phyloP scores from a whole-genome alignment of 1,139 yeast genomes.

The Blastobotrys proliferans region DNA sequence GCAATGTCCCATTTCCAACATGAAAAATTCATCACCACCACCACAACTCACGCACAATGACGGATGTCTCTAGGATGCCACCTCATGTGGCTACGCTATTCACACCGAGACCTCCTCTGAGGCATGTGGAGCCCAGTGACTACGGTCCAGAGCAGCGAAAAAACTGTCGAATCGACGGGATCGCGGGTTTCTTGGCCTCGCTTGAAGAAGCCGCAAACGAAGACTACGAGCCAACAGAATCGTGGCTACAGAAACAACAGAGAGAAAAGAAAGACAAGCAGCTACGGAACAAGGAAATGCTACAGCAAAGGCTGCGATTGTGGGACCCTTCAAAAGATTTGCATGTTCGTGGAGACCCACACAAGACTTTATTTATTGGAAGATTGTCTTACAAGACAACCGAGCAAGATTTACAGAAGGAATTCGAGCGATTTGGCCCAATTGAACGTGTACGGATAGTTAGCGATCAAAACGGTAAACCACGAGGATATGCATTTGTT shows the following conservation, averaged over 20 bases:
- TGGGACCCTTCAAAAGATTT: slow-evolving; percentile 56
- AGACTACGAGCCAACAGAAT: slow-evolving; percentile 35
- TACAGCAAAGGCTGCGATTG: slow-evolving; percentile 36
- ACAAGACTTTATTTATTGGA: slow-evolving; percentile 70
- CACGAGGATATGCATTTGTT: slow-evolving; percentile 83
- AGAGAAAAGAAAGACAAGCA: slow-evolving; percentile 34
- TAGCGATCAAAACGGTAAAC: slow-evolving; percentile 51
- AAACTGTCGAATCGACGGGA: slow-evolving; percentile 50
- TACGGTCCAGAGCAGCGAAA: slow-evolving; percentile 48
- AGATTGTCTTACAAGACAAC: slow-evolving; percentile 62
- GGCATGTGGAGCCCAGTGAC: slow-evolving; percentile 52
- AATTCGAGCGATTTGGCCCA: slow-evolving; percentile 63
- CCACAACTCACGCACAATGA: slow-evolving; percentile 20
- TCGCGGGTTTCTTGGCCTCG: slow-evolving; percentile 36
- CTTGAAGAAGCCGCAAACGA: slow-evolving; percentile 28
- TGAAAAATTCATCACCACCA: background rate
- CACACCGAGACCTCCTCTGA: slow-evolving; percentile 65
- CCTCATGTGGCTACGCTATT: slow-evolving; percentile 61
- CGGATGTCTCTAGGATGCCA: slow-evolving; percentile 55
- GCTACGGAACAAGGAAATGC: slow-evolving; percentile 30
- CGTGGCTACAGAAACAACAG: slow-evolving; percentile 37
- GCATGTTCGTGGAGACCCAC: slow-evolving; percentile 69
- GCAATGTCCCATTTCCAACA: too few species aligned
- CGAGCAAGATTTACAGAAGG: slow-evolving; percentile 64
- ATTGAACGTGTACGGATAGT: slow-evolving; percentile 67